A percentile compares a stretch with the other conserved stretches of the same genome.
These are phyloP conservation scores for Hygrocybe coccinea DNA, from an alignment of 768 basidiomycete species.

Conservation along the genomic window DNA sequence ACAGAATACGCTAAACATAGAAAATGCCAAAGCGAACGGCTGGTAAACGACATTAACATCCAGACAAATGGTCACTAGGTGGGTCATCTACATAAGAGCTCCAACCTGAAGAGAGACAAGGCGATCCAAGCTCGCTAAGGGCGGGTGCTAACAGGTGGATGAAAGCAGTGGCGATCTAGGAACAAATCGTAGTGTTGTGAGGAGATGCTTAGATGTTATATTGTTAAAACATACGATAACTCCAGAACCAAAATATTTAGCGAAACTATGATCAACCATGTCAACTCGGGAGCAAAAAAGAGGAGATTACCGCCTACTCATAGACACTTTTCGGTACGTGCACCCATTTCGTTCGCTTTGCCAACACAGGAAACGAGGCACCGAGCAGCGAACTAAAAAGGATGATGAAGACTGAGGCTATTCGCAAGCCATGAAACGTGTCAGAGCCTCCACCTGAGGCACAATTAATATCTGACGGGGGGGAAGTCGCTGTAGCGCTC, in stretches of 20 bases:
- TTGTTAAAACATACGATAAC: slow-evolving; percentile 60
- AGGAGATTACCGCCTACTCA: slow-evolving; percentile 46
- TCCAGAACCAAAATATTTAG: slow-evolving; percentile 88
- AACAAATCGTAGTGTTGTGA: slow-evolving; percentile 2
- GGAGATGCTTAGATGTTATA: background rate
- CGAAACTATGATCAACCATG: slow-evolving; percentile 48
- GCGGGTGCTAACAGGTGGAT: slow-evolving; percentile 80
- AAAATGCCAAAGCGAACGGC: slow-evolving; percentile 80
- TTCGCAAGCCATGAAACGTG: slow-evolving; percentile 48
- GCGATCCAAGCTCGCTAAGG: slow-evolving; percentile 59
- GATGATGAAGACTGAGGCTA: slow-evolving; percentile 74
- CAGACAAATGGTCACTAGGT: background rate
- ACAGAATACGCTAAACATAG: slow-evolving; percentile 72
- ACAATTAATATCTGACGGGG: slow-evolving; percentile 38
- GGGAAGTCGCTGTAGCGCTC: background rate
- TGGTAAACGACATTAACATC: slow-evolving; percentile 24
- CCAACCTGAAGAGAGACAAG: slow-evolving; percentile 73
- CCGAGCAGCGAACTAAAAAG: slow-evolving; percentile 54
- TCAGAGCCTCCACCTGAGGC: slow-evolving; percentile 49
- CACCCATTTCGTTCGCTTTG: slow-evolving; percentile 47
- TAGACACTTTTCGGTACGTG: slow-evolving; percentile 58
- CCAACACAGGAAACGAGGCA: slow-evolving; percentile 68
- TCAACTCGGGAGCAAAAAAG: background rate
- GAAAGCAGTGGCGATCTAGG: slow-evolving; percentile 83
- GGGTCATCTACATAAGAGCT: slow-evolving; percentile 56